A percentile compares a stretch with the other conserved stretches of the same genome.
These are phyloP conservation scores for Aspergillus sojae DNA, from an alignment of 2,329 filamentous ascomycete genomes.

Conservation along the genomic window DNA sequence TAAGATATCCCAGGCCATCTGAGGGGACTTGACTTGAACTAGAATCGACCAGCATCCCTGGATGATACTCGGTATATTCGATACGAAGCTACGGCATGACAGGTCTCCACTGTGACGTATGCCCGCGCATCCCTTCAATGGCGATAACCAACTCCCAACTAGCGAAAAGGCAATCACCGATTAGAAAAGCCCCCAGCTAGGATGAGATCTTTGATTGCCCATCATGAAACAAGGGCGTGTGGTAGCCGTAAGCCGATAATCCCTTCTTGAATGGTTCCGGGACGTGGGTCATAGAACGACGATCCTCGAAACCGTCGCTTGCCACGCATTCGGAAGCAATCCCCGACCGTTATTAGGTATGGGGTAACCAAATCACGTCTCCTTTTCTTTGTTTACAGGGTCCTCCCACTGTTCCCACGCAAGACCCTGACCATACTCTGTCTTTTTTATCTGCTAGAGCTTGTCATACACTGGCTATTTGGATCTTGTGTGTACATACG, in stretches of 20 bases:
- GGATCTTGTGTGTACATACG: not conserved
- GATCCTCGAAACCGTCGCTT: slow-evolving; percentile 8
- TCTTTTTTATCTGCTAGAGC: not conserved
- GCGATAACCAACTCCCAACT: not conserved
- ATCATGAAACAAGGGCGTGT: not conserved
- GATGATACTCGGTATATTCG: not conserved
- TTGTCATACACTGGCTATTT: not conserved
- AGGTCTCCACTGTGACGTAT: slow-evolving; percentile 6
- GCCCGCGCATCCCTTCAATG: not conserved
- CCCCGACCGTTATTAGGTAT: slow-evolving; percentile 16
- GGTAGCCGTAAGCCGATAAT: slow-evolving; percentile 10
- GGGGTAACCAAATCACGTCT: slow-evolving; percentile 8
- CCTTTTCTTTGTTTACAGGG: not conserved
- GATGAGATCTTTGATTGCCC: not conserved
- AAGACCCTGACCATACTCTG: not conserved
- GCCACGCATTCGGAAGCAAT: slow-evolving; percentile 11
- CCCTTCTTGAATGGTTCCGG: slow-evolving; percentile 19
- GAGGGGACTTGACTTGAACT: not conserved
- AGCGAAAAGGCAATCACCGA: not conserved
- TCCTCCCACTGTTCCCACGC: not conserved
- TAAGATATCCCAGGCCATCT: not conserved
- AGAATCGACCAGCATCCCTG: not conserved
- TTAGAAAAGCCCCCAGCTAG: no score
- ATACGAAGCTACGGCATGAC: not conserved
- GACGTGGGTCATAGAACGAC: slow-evolving; percentile 9